phyloP scores from a whole-genome alignment of 768 basidiomycete genomes.

The Tephrocybe sp. region DNA sequence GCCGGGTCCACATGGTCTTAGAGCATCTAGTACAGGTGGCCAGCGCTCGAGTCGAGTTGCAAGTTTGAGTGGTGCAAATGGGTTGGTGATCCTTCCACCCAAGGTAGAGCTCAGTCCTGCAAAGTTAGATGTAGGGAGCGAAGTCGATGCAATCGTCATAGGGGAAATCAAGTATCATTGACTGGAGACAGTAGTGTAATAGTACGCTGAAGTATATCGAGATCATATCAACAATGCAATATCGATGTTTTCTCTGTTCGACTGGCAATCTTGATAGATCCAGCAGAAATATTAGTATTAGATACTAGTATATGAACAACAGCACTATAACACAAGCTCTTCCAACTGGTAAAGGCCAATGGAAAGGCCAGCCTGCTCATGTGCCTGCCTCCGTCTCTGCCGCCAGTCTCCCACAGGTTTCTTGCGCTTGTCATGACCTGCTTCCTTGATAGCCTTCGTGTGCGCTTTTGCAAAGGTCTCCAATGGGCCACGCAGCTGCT shows the following conservation, averaged over 20 bases:
- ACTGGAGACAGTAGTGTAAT: neutral
- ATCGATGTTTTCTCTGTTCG: too few relatives aligned
- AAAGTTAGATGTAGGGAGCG: constrained; percentile 51
- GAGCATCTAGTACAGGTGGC: constrained; percentile 80
- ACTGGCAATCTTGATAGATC: too few relatives aligned
- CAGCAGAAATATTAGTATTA: neutral
- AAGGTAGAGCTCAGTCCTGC: constrained; percentile 25
- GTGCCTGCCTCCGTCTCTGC: constrained; percentile 49
- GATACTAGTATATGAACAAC: neutral
- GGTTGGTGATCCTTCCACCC: constrained; percentile 65
- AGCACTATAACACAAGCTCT: constrained; percentile 47
- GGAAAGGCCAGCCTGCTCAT: constrained; percentile 47
- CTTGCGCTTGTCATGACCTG: constrained; percentile 30
- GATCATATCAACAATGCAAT: too few relatives aligned
- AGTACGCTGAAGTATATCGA: neutral
- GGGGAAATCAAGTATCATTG: constrained; percentile 41
- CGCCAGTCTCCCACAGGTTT: constrained; percentile 43
- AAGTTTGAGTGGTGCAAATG: constrained; percentile 80
- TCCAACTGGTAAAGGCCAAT: constrained; percentile 73
- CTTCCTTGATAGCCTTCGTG: constrained; percentile 42
- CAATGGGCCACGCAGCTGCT: constrained; percentile 56
- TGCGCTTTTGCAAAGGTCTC: constrained; percentile 63
- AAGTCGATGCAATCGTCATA: constrained; percentile 60
- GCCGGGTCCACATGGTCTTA: constrained; percentile 43
- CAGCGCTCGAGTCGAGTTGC: constrained; percentile 83